Base-by-base conservation (phyloP, 2,329 filamentous ascomycete genomes). In the Nemania bipapillata region DNA sequence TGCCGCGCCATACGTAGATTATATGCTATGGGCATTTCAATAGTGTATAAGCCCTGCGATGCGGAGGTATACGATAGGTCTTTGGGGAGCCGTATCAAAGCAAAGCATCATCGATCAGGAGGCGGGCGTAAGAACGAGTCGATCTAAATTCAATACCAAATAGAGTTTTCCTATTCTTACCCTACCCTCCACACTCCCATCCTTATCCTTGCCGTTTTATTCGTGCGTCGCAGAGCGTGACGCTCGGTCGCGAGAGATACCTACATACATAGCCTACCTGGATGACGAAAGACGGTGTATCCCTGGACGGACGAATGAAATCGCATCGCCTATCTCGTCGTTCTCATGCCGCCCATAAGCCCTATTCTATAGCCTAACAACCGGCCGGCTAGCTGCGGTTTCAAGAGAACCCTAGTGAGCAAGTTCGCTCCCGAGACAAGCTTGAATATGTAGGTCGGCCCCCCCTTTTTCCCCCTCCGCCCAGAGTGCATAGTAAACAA, bases 241-340 rank as follows among this genome's bases (percentile, higher is more conserved):
- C 22, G 22, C 47, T 55, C 50, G 37, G n/a, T 52, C 32, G 11
- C 20, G 50, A 55, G 22, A 11, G 24, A 40, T 42, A 17, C 24
- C n/a, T 26, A 35, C 15, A 12, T 42, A 42, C 37, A 42, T 42
- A 42, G 5, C 37, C 28, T 11, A 28, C 22, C 47, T 50, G 26
- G 30, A 52, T 57, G 61, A 58, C 30, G 42, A 42, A 42, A 28
- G 22, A 20, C n/a, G 30, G 42, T 15, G n/a, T 45, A 47, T 40
- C n/a, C n/a, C 22, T 17, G 1, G 40, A 30, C 32, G 24, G 45
- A 20, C 45, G 45, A 64, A 58, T 64, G 24, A 65, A 57, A 65
- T 53, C 42, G 55, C 30, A 26, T 40, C 28, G 4, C 32, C 53
- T 53, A 32, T 32, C 30, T 17, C 15, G 20, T 20, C 17, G 11